Evolutionary conservation across 2,329 filamentous ascomycete genomes (phyloP), one percentile per base, ranked within the genome.

Genomic region (Berkeleyomyces rouxiae): DNA sequence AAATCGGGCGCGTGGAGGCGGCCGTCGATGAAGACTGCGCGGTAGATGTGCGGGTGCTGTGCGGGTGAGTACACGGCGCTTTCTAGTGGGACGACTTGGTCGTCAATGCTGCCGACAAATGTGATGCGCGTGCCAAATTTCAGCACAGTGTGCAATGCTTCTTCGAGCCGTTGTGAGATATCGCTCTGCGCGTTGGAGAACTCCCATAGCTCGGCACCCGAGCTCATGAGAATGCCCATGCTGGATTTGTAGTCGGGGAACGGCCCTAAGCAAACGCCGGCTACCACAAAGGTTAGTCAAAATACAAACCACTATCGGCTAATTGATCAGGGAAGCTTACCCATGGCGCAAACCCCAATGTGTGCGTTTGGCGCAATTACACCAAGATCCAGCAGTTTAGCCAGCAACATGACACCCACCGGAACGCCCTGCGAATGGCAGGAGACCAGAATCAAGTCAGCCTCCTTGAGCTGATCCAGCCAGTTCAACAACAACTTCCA

Each of bases 361-460:
- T 84, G 85, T 4, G 87, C 81, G 47, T 82, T 81, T 23, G 49
- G 51, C 11, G 83, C 85, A 39, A 97, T 81, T 67, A 93, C 88
- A 1, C 91, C 91, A 64, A 96, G 84, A 61, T 93, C 87, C 61
- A 99, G 91, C 49, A 99, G 78, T 72, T 96, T 96, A 4, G 91
- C 90, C 4, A 97, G 79, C 3, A 99, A 78, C 84, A 96, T 96
- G 65, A 96, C 81, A 4, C 88, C 86, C 0, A 99, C 93, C 0
- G 93, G 93, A 0, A 97, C 93, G 31, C 93, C 93, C 72, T 99
- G 93, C 2, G 90, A 95, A 72, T 99, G 93, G 65, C 90, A 96
- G 2, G 90, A 90, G n/a, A 99, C 77, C 46, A 99, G 74, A 49
- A 99, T 85, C 65, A 97, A 85, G 72, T 99, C 93, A 0, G 93